Conservation (phyloP, 169 alveolate species). For the Babesia ovata region DNA sequence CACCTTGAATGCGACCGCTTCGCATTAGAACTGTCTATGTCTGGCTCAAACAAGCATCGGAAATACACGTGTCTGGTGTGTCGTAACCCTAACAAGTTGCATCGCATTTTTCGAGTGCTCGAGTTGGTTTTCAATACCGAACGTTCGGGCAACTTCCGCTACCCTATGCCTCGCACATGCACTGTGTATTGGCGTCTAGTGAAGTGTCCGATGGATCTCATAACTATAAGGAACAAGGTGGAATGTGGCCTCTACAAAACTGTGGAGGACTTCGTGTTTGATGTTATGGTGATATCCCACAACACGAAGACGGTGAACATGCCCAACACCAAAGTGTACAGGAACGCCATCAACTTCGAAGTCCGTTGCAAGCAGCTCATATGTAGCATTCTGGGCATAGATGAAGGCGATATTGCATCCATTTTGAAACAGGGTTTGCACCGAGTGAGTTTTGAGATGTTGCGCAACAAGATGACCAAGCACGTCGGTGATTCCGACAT, state of each 20-base stretch:
- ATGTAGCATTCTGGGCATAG: conserved; percentile 20
- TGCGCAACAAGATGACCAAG: background rate
- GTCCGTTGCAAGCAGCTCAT: conserved; percentile 62
- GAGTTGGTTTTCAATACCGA: conserved; percentile 73
- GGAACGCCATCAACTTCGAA: conserved; percentile 68
- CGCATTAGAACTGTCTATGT: conserved; percentile 63
- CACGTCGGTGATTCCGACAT: background rate
- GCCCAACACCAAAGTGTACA: conserved; percentile 77
- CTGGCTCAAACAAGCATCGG: conserved; percentile 49
- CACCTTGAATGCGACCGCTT: conserved; percentile 79
- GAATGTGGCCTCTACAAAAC: conserved; percentile 52
- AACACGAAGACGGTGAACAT: conserved; percentile 75
- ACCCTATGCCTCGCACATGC: conserved; percentile 73
- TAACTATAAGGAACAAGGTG: conserved; percentile 68
- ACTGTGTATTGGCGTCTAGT: conserved; percentile 78
- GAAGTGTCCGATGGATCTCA: conserved; percentile 75
- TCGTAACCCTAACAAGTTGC: conserved; percentile 62
- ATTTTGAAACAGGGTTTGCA: background rate
- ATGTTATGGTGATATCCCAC: conserved; percentile 66
- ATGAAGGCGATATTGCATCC: background rate
- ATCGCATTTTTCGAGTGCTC: conserved; percentile 65
- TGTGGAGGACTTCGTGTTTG: conserved; percentile 67
- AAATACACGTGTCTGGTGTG: conserved; percentile 76
- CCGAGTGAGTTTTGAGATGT: background rate
- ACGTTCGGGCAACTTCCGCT: conserved; percentile 69